Evolutionary conservation across 73 alveolate species (phyloP).

Genomic region (Uronychia binucleata): DNA sequence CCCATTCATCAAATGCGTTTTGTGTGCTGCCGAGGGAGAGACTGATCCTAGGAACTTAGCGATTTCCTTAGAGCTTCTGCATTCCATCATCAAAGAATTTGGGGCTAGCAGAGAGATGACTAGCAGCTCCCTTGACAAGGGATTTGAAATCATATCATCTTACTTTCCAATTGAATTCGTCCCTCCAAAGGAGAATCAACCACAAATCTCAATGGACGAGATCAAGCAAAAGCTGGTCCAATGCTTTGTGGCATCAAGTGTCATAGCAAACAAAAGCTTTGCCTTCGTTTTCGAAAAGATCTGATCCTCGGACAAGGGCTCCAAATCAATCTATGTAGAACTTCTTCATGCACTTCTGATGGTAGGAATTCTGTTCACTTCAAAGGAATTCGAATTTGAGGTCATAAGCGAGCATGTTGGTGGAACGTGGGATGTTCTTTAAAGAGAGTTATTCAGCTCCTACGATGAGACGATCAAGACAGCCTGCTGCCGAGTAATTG

Average conservation of each 20-base stretch:
- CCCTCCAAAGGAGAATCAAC: slow-evolving; percentile 63
- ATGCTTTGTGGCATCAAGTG: slow-evolving; percentile 50
- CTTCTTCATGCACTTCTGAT: slow-evolving; percentile 17
- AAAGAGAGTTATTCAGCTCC: slow-evolving; percentile 45
- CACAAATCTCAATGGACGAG: slow-evolving; percentile 27
- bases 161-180: slow-evolving; percentile 61
- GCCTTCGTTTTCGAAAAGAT: slow-evolving; percentile 59
- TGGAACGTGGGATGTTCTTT: slow-evolving; percentile 10
- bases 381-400: not conserved
- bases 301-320: slow-evolving; percentile 12
- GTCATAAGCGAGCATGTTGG: slow-evolving; percentile 4
- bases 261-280: slow-evolving; percentile 10
- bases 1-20: slow-evolving; percentile 24
- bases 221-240: slow-evolving; percentile 41
- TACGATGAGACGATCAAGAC: slow-evolving; percentile 29
- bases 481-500: slow-evolving; percentile 14
- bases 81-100: slow-evolving; percentile 7
- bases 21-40: slow-evolving; percentile 53
- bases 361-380: too few species aligned
- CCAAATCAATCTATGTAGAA: slow-evolving; percentile 28
- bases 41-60: slow-evolving; percentile 59
- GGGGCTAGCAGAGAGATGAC: not conserved
- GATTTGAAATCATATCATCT: slow-evolving; percentile 55
- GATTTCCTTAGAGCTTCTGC: slow-evolving; percentile 38
- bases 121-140: slow-evolving; percentile 43